Conservation (phyloP, 345 rosid species). For the Litchi chinensis region DNA sequence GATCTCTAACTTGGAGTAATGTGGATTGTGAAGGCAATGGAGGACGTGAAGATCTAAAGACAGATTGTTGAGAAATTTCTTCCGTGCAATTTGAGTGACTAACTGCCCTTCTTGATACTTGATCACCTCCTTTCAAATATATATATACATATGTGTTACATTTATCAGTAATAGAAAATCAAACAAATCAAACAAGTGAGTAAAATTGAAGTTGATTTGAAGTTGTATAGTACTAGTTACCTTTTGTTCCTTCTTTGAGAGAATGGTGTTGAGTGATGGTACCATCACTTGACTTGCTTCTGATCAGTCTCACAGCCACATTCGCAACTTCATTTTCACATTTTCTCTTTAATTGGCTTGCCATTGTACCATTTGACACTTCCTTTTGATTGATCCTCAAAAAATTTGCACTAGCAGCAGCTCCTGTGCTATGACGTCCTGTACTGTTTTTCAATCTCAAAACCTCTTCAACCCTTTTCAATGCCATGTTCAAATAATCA, state of each 20-base stretch:
- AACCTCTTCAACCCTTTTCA: conserved; percentile 14
- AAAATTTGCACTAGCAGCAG: not conserved
- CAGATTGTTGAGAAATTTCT: conserved; percentile 9
- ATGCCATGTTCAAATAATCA: conserved; percentile 11
- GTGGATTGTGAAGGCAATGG: conserved; percentile 15
- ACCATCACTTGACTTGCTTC: conserved; percentile 6
- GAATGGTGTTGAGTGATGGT: not conserved
- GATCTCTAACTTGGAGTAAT: conserved; percentile 1
- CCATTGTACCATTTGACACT: not conserved
- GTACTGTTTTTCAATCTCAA: not conserved
- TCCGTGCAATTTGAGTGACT: not conserved
- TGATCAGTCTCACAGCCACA: not conserved
- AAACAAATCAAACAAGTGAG: not conserved
- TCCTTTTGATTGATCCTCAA: not conserved
- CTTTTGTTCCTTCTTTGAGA: not conserved
- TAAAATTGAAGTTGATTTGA: not conserved
- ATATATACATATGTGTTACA: no score
- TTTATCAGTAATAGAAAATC: not conserved
- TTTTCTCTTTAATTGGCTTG: conserved; percentile 14
- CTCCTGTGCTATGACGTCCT: not conserved
- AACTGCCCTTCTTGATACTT: conserved; percentile 1
- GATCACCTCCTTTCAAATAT: not conserved
- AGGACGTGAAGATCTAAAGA: not conserved
- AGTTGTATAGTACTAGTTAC: not conserved
- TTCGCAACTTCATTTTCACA: not conserved